Conservation (phyloP, 2,329 filamentous ascomycete genomes). For the Trichophyton simii region DNA sequence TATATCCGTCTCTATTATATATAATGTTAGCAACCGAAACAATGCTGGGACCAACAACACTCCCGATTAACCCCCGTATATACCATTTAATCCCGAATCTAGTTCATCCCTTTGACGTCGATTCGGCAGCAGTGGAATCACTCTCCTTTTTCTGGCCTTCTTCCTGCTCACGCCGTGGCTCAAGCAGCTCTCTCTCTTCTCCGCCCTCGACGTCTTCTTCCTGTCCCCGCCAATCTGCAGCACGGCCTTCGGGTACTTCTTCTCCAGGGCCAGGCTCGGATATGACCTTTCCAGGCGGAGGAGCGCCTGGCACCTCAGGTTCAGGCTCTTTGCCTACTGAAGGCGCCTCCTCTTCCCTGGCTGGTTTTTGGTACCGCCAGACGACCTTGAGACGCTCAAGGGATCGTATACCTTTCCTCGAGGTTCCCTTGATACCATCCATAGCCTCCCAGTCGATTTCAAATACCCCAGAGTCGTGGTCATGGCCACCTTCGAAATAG, state of each 20-base stretch:
- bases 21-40: background rate
- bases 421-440: conserved; percentile 89
- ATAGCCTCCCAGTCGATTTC: conserved; percentile 63
- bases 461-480: conserved; percentile 58
- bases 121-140: background rate
- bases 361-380: conserved; percentile 48
- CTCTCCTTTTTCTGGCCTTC: background rate
- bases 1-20: background rate
- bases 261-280: conserved; percentile 54
- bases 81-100: background rate
- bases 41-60: background rate
- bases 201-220: background rate
- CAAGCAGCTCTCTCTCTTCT: background rate
- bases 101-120: background rate
- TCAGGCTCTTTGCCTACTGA: conserved; percentile 6
- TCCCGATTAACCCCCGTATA: background rate
- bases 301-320: conserved; percentile 12
- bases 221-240: conserved; percentile 64
- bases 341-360: conserved; percentile 16
- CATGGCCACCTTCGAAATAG: conserved; percentile 73
- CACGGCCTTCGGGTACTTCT: conserved; percentile 54
- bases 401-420: conserved; percentile 65
- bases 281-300: conserved; percentile 36
- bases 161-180: background rate
- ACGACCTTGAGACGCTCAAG: conserved; percentile 75